Conservation (phyloP, 495 filamentous ascomycete species). For the Lasiosphaeria ovina region DNA sequence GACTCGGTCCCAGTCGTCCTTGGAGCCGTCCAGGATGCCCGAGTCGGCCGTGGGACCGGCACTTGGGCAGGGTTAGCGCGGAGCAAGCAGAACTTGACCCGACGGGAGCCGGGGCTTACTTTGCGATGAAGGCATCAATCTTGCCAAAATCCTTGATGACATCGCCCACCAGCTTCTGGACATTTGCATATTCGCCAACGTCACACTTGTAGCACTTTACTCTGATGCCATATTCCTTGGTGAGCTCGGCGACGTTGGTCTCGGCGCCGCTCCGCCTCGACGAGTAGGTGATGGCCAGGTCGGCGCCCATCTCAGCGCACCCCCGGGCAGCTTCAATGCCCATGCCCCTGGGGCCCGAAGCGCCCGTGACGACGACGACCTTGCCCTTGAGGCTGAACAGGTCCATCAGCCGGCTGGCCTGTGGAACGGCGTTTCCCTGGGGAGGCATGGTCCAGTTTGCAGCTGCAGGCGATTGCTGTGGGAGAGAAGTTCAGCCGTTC, state of each 20-base stretch:
- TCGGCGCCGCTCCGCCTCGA: conserved; percentile 51
- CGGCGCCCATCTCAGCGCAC: conserved; percentile 51
- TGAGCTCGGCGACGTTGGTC: conserved; percentile 56
- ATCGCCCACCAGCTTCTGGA: conserved; percentile 53
- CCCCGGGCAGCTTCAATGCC: conserved; percentile 48
- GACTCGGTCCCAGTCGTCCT: conserved; percentile 49
- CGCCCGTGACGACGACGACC: conserved; percentile 54
- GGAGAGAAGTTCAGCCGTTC: neutral
- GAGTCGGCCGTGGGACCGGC: conserved; percentile 45
- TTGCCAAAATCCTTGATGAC: conserved; percentile 56
- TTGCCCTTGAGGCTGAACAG: conserved; percentile 54
- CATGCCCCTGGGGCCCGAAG: conserved; percentile 51
- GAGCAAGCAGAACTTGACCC: neutral
- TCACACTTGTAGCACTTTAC: conserved; percentile 65
- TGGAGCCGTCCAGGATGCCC: conserved; percentile 41
- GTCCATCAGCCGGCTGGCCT: conserved; percentile 33
- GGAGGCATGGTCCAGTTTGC: conserved; percentile 6
- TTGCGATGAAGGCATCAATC: conserved; percentile 47
- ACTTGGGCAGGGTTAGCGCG: conserved; percentile 18
- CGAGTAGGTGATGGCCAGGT: conserved; percentile 49
- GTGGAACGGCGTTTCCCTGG: conserved; percentile 27
- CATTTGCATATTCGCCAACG: conserved; percentile 56
- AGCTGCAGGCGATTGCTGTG: neutral
- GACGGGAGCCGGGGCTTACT: conserved; percentile 30
- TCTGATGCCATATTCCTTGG: conserved; percentile 51